Evolutionary conservation across 73 alveolate genomes (phyloP).

Genomic region (Paraurostyla sp.): DNA sequence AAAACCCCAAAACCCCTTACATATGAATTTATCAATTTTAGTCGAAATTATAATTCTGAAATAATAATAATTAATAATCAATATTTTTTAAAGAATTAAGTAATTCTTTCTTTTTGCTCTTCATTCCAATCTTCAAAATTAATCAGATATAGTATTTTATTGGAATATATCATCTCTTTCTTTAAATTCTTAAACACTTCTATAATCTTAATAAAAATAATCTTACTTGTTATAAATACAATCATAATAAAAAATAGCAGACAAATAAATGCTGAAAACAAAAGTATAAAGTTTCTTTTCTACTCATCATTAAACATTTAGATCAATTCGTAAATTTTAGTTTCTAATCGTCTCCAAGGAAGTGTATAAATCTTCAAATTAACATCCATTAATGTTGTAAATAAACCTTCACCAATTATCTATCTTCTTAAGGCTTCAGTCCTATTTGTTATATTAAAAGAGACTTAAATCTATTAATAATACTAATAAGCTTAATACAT

Average conservation of each 20-base stretch:
- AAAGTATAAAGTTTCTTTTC: not conserved
- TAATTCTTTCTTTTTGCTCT: not conserved
- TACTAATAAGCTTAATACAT: not conserved
- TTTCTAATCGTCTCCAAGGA: not conserved
- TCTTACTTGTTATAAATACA: not conserved
- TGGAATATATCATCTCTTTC: slow-evolving; percentile 9
- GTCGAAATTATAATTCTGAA: too few relatives aligned
- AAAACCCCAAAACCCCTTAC: too few relatives aligned
- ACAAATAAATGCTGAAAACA: not conserved
- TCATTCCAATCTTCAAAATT: slow-evolving; percentile 42
- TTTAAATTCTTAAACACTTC: not conserved
- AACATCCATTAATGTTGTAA: not conserved
- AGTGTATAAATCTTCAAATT: not conserved
- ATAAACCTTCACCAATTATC: not conserved
- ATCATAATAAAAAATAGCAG: not conserved
- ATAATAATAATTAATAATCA: too few relatives aligned
- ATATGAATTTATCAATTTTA: too few relatives aligned
- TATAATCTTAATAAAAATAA: not conserved
- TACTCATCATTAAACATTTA: not conserved
- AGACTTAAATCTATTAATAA: not conserved
- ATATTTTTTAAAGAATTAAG: not conserved
- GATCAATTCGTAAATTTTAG: not conserved
- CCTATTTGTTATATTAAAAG: not conserved
- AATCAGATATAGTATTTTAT: slow-evolving; percentile 7
- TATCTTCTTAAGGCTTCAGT: not conserved